Evolutionary conservation across 2,329 filamentous ascomycete species (phyloP).

Genomic region (Alternaria postmessia): DNA sequence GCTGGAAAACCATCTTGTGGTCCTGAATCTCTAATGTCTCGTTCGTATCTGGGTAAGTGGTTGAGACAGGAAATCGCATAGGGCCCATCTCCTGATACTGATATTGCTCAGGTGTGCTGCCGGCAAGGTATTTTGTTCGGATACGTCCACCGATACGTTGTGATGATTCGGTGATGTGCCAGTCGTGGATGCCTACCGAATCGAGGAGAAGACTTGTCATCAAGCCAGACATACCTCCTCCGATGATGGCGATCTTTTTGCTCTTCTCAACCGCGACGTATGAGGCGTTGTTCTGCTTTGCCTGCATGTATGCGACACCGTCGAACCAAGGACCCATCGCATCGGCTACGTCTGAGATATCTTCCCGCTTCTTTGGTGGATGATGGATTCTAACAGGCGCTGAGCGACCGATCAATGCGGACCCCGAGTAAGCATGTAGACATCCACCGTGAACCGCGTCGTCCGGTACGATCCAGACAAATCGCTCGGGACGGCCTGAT

Average conservation of each 20-base stretch:
- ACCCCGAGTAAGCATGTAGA: slow-evolving; percentile 55
- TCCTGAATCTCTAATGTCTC: slow-evolving; percentile 67
- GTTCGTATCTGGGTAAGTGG: slow-evolving; percentile 60
- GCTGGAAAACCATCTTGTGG: slow-evolving; percentile 70
- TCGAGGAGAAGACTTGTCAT: slow-evolving; percentile 62
- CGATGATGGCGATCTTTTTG: slow-evolving; percentile 69
- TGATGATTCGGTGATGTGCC: slow-evolving; percentile 69
- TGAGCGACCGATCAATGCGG: slow-evolving; percentile 54
- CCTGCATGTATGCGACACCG: slow-evolving; percentile 66
- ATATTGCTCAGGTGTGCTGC: slow-evolving; percentile 66
- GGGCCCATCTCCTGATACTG: slow-evolving; percentile 74
- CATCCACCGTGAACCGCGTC: slow-evolving; percentile 53
- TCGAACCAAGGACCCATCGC: slow-evolving; percentile 71
- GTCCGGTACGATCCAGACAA: slow-evolving; percentile 59
- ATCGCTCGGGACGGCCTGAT: slow-evolving; percentile 52
- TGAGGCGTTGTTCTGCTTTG: slow-evolving; percentile 62
- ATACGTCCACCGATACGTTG: slow-evolving; percentile 70
- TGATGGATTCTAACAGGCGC: slow-evolving; percentile 49
- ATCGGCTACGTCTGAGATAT: slow-evolving; percentile 60
- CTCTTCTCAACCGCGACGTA: slow-evolving; percentile 64
- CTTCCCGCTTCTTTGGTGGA: slow-evolving; percentile 48
- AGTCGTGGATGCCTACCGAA: slow-evolving; percentile 66
- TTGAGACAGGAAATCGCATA: slow-evolving; percentile 68
- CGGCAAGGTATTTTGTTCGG: slow-evolving; percentile 68
- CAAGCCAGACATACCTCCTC: slow-evolving; percentile 71